Evolutionary conservation across 306 rosid genomes (phyloP).

Genomic region (Malus fusca): DNA sequence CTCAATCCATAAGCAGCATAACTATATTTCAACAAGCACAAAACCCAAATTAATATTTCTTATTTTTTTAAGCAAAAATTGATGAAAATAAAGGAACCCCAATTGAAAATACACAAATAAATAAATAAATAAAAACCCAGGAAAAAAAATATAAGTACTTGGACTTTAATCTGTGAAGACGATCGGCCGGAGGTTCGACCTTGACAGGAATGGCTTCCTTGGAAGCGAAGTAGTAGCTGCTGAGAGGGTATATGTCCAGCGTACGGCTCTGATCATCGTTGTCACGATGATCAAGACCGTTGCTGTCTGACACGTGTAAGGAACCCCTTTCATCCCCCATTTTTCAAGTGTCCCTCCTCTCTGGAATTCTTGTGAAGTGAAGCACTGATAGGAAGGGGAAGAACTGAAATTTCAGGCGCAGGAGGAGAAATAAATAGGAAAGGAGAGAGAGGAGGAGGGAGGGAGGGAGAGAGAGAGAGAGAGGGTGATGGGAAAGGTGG

Average conservation of each 20-base stretch:
- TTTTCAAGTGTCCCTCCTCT: background rate
- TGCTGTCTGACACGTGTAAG: constrained; percentile 1
- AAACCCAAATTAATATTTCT: background rate
- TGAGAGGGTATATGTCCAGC: constrained; percentile 59
- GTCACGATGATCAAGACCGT: constrained; percentile 6
- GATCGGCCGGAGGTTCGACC: constrained; percentile 43
- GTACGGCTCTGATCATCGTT: background rate
- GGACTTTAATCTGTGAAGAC: constrained; percentile 45
- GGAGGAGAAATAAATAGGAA: background rate
- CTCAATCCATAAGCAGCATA: constrained; percentile 67
- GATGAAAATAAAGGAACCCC: background rate
- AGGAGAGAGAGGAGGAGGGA: background rate
- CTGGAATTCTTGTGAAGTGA: background rate
- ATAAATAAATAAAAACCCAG: background rate
- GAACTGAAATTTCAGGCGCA: background rate
- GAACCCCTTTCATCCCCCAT: constrained; percentile 41
- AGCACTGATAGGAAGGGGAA: background rate
- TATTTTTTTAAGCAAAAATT: background rate
- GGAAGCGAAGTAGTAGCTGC: constrained; percentile 68
- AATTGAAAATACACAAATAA: background rate
- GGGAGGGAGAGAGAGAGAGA: background rate
- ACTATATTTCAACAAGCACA: constrained; percentile 28
- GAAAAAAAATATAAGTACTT: constrained; percentile 29
- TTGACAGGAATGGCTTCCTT: constrained; percentile 45
- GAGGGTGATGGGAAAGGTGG: background rate